phyloP scores from a whole-genome alignment of 257 asterid genomes.

The Linderniella brevidens region DNA sequence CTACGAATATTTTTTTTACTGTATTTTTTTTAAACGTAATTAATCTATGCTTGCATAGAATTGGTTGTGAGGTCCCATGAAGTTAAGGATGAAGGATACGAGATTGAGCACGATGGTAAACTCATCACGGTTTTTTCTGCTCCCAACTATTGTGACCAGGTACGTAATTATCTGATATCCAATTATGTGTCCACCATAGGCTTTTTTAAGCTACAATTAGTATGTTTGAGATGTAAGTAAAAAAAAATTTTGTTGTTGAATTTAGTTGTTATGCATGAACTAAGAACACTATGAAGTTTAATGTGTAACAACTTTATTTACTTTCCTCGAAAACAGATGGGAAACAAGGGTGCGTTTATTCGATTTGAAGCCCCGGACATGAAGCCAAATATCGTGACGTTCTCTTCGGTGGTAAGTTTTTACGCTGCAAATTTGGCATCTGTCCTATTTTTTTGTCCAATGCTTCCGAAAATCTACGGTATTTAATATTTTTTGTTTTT shows the following conservation, averaged over 20 bases:
- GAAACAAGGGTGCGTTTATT: slow-evolving; percentile 96
- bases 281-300: too few relatives aligned
- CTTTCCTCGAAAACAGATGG: slow-evolving; percentile 54
- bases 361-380: slow-evolving; percentile 82
- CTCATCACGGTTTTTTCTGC: slow-evolving; percentile 95
- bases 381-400: slow-evolving; percentile 75
- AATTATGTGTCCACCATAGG: background rate
- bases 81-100: slow-evolving; percentile 97
- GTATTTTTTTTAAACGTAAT: background rate
- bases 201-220: background rate
- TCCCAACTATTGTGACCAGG: slow-evolving; percentile 99
- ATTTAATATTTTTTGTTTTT: too few relatives aligned
- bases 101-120: slow-evolving; percentile 95
- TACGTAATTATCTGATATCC: slow-evolving; percentile 6
- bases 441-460: too few relatives aligned
- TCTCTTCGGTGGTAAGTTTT: slow-evolving; percentile 88
- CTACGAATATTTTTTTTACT: background rate
- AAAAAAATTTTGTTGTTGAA: background rate
- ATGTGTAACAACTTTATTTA: slow-evolving; percentile 1
- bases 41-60: slow-evolving; percentile 29
- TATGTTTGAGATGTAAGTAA: too few relatives aligned
- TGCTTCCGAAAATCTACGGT: too few relatives aligned
- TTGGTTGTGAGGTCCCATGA: slow-evolving; percentile 98
- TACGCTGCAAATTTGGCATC: slow-evolving; percentile 8
- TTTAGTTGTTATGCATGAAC: background rate